Percentiles rank a stretch among this genome's conserved stretches.
phyloP scores from a whole-genome alignment of 164 flowering plant species.

The Akebia trifoliata region DNA sequence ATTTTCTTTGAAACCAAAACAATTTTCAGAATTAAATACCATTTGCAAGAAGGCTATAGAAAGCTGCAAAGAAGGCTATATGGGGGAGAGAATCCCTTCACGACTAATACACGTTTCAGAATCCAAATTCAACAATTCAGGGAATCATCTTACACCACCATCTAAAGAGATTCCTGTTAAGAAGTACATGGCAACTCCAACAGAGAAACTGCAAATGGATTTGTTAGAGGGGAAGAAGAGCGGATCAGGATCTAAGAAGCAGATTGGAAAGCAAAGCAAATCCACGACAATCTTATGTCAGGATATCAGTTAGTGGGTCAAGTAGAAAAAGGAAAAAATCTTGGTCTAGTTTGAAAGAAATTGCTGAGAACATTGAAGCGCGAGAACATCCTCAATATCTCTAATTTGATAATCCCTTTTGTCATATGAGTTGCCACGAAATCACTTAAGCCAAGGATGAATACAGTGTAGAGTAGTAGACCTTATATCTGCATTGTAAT shows the following conservation, averaged over 20 bases:
- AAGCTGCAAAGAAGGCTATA: not conserved
- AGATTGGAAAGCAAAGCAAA: conserved; percentile 21
- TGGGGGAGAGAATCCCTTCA: not conserved
- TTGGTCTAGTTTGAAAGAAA: conserved; percentile 61
- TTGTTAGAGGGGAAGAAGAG: conserved; percentile 49
- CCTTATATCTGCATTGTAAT: no score
- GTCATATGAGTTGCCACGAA: conserved; percentile 24
- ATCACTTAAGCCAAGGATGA: no score
- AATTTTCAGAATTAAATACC: conserved; percentile 8
- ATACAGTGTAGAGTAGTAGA: no score
- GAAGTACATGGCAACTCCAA: conserved; percentile 35
- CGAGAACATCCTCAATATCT: conserved; percentile 11
- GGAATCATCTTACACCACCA: no score
- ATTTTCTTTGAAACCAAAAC: conserved; percentile 28
- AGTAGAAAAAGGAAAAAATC: conserved; percentile 45
- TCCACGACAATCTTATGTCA: conserved; percentile 18
- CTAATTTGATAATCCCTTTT: conserved; percentile 48
- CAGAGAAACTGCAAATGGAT: conserved; percentile 9
- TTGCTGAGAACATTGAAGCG: conserved; percentile 38
- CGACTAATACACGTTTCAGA: not conserved
- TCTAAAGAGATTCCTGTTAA: no score
- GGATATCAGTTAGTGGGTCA: conserved; percentile 19
- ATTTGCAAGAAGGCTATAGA: not conserved
- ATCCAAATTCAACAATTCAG: not conserved
- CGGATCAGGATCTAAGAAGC: conserved; percentile 32